phyloP scores from a whole-genome alignment of 768 basidiomycete genomes.

The Leccinum disarticulatum region DNA sequence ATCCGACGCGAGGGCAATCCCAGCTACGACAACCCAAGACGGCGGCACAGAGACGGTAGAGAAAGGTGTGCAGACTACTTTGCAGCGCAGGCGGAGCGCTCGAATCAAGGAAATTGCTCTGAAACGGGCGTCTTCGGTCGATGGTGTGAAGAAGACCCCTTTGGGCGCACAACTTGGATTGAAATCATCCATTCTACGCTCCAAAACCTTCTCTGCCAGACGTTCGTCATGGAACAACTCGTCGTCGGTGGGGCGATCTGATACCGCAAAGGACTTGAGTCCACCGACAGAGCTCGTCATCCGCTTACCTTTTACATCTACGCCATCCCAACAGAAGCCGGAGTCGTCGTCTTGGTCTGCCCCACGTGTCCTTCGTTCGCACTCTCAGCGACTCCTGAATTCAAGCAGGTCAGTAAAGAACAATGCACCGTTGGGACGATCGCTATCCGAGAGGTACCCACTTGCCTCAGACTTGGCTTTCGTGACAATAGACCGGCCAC shows the following conservation, averaged over 20 bases:
- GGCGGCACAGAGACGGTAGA: not conserved
- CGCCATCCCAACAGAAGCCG: conserved; percentile 12
- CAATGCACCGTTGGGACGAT: conserved; percentile 17
- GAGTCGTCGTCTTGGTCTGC: conserved; percentile 9
- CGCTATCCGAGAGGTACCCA: conserved; percentile 26
- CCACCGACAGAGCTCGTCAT: conserved; percentile 19
- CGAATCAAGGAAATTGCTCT: conserved; percentile 21
- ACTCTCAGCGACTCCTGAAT: conserved; percentile 20
- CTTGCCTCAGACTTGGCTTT: conserved; percentile 21
- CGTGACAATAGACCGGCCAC: conserved; percentile 23
- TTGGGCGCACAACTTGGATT: not conserved
- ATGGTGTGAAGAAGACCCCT: not conserved
- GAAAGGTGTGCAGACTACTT: not conserved
- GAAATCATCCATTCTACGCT: conserved; percentile 15
- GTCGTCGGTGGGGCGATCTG: not conserved
- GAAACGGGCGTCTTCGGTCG: conserved; percentile 13
- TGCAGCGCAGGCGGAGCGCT: conserved; percentile 24
- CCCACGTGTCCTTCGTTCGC: conserved; percentile 27
- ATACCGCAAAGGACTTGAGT: not conserved
- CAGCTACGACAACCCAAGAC: not conserved
- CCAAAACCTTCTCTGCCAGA: conserved; percentile 10
- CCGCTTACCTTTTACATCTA: conserved; percentile 25
- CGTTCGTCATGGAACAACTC: not conserved
- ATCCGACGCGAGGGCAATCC: not conserved
- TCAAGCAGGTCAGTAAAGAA: not conserved